Evolutionary conservation across 1,284 basidiomycete species (phyloP).

Genomic region (Malassezia sympodialis): DNA sequence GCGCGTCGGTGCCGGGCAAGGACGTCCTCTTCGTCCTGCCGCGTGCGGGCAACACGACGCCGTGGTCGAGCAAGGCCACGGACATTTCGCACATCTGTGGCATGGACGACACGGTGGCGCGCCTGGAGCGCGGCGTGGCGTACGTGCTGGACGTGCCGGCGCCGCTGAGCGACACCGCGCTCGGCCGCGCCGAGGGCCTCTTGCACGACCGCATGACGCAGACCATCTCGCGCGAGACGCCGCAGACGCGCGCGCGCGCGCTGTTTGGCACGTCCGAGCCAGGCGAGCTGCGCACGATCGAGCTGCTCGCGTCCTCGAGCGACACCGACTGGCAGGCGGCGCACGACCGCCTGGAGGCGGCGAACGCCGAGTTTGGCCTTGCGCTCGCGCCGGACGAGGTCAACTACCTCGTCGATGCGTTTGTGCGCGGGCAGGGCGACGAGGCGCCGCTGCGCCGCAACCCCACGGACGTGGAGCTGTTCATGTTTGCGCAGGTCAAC

Average conservation of each 20-base stretch:
- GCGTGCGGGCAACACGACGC: constrained; percentile 57
- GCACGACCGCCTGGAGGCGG: constrained; percentile 55
- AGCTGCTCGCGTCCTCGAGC: constrained; percentile 49
- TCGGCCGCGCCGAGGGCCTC: constrained; percentile 21
- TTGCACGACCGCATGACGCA: constrained; percentile 88
- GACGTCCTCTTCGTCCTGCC: constrained; percentile 39
- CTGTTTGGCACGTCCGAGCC: constrained; percentile 66
- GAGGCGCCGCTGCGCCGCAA: constrained; percentile 43
- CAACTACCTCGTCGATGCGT: constrained; percentile 81
- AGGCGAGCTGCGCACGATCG: constrained; percentile 62
- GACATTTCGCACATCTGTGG: constrained; percentile 74
- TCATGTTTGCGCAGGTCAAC: constrained; percentile 99
- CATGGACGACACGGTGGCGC: constrained; percentile 60
- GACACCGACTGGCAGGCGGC: constrained; percentile 27
- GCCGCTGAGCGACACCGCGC: constrained; percentile 21
- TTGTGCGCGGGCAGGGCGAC: constrained; percentile 52
- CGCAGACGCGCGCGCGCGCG: constrained; percentile 55
- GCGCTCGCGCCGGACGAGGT: constrained; percentile 85
- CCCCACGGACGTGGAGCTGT: constrained; percentile 84
- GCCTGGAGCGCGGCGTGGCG: constrained; percentile 73
- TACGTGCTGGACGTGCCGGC: constrained; percentile 58
- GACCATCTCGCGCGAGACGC: constrained; percentile 53
- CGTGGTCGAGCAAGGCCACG: constrained; percentile 96
- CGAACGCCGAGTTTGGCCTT: constrained; percentile 77
- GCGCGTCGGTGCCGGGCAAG: constrained; percentile 30